Conservation (phyloP, 192 early-diverging fungal genomes). For the Diversispora eburnea region DNA sequence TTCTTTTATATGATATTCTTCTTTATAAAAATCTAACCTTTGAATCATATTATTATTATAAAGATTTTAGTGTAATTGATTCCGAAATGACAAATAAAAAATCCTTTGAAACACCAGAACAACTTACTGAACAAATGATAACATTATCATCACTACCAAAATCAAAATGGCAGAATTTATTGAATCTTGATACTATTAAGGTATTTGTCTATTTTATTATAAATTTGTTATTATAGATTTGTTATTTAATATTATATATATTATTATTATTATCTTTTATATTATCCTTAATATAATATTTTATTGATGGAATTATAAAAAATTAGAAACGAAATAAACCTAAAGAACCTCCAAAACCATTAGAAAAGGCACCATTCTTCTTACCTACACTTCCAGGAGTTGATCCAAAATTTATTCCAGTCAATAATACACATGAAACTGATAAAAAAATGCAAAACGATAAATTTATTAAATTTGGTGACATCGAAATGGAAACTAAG, state of each 20-base stretch:
- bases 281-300: neutral
- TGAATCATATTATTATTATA: neutral
- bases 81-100: slow-evolving; percentile 35
- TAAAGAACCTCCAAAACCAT: slow-evolving; percentile 79
- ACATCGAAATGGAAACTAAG: slow-evolving; percentile 56
- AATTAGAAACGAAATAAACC: slow-evolving; percentile 85
- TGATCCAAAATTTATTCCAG: slow-evolving; percentile 60
- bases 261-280: neutral
- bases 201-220: slow-evolving; percentile 29
- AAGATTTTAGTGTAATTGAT: slow-evolving; percentile 26
- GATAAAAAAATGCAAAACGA: slow-evolving; percentile 34
- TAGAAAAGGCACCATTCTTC: slow-evolving; percentile 94
- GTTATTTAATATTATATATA: neutral
- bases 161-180: slow-evolving; percentile 86
- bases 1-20: neutral
- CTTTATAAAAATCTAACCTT: slow-evolving; percentile 12
- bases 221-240: neutral
- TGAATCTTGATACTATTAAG: slow-evolving; percentile 88
- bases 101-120: slow-evolving; percentile 46
- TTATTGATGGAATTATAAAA: neutral
- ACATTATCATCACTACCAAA: slow-evolving; percentile 76
- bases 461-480: slow-evolving; percentile 40
- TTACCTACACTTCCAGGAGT: slow-evolving; percentile 75
- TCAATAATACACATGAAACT: slow-evolving; percentile 37
- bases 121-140: slow-evolving; percentile 80